Evolutionary conservation across 2,329 filamentous ascomycete genomes (phyloP).

Genomic region (Cytospora paraplurivora): DNA sequence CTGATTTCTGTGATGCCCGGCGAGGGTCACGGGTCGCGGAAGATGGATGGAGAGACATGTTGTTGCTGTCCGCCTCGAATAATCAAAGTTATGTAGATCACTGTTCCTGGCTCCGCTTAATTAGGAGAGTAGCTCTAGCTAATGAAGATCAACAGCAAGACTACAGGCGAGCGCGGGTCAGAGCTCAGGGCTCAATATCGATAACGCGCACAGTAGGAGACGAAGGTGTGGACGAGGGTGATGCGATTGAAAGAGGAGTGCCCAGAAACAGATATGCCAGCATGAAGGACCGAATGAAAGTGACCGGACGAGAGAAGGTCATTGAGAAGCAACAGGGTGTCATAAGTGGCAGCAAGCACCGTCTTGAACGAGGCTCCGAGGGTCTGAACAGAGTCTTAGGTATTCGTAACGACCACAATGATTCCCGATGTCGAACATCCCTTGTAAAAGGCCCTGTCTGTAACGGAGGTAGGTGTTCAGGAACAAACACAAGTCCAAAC

Average conservation of each 20-base stretch:
- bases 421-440: not conserved
- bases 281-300: not conserved
- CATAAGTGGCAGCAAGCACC: not conserved
- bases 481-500: not conserved
- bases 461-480: not conserved
- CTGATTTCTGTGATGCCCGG: slow-evolving; percentile 5
- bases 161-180: not conserved
- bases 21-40: slow-evolving; percentile 6
- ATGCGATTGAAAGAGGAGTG: not conserved
- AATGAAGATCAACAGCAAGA: not conserved
- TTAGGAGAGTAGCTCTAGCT: not conserved
- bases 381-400: not conserved
- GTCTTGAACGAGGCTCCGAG: slow-evolving; percentile 3
- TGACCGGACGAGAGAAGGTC: not conserved
- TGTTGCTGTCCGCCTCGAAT: not conserved
- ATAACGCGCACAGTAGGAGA: slow-evolving; percentile 1
- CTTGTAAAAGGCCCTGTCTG: not conserved
- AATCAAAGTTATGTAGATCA: too few relatives aligned
- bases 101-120: too few relatives aligned
- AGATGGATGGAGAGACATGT: slow-evolving; percentile 28
- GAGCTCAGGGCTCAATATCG: too few relatives aligned
- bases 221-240: not conserved
- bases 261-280: slow-evolving; percentile 5
- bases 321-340: not conserved
- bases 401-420: not conserved